Conservation (phyloP, 2,329 filamentous ascomycete species). For the Pleoardoris graminearum region DNA sequence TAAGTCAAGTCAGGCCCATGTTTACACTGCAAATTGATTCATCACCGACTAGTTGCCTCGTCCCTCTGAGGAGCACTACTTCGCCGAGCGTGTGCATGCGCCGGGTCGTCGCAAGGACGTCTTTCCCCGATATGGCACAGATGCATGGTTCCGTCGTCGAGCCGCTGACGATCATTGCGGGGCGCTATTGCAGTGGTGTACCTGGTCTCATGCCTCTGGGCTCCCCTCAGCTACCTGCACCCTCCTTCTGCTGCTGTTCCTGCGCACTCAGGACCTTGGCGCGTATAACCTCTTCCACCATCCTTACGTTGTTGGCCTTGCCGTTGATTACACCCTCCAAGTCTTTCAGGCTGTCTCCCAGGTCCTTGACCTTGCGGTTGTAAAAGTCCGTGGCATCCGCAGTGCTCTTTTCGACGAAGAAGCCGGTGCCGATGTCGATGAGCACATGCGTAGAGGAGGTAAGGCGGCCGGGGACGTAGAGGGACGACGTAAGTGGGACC, state of each 20-base stretch:
- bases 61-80: background rate
- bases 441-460: constrained; percentile 55
- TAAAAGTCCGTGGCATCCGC: constrained; percentile 69
- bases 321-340: constrained; percentile 69
- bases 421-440: constrained; percentile 92
- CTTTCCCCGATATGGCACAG: background rate
- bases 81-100: background rate
- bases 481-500: constrained; percentile 90
- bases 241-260: constrained; percentile 29
- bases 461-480: constrained; percentile 87
- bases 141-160: background rate
- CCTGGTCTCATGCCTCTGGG: background rate
- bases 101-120: background rate
- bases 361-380: constrained; percentile 66
- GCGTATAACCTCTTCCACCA: constrained; percentile 76
- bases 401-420: constrained; percentile 84
- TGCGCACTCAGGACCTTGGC: constrained; percentile 43
- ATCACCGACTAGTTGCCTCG: background rate
- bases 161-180: background rate
- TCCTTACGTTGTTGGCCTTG: constrained; percentile 82
- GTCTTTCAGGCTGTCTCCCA: constrained; percentile 67
- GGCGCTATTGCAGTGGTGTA: background rate
- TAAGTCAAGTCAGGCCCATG: background rate
- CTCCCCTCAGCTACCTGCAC: constrained; percentile 24
- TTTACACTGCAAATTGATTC: background rate